Conservation (phyloP, 768 basidiomycete genomes). For the Porphyrellus cyaneotinctus region DNA sequence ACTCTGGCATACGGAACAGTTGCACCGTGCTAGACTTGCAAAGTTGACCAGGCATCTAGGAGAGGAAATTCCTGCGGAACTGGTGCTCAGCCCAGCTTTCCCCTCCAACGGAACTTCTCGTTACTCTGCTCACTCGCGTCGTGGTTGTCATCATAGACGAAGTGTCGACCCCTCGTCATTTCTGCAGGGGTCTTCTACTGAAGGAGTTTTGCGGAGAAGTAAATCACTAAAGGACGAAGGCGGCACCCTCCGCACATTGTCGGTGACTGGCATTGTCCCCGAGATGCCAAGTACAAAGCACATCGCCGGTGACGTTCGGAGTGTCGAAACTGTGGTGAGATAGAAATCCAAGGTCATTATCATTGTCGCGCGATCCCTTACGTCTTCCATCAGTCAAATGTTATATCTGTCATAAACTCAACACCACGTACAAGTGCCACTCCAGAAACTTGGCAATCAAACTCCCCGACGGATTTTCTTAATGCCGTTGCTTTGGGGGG, state of each 20-base stretch:
- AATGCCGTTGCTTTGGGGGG: background rate
- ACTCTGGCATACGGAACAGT: conserved; percentile 18
- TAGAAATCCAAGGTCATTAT: background rate
- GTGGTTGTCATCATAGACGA: conserved; percentile 8
- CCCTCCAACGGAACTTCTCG: background rate
- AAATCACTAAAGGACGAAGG: conserved; percentile 25
- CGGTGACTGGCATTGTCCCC: background rate
- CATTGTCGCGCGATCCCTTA: conserved; percentile 1
- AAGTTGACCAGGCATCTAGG: conserved; percentile 38
- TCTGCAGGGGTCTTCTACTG: background rate
- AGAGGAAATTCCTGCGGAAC: conserved; percentile 36
- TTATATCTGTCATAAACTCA: background rate
- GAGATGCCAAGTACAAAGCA: background rate
- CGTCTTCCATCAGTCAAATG: background rate
- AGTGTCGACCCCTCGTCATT: conserved; percentile 16
- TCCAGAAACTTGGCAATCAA: background rate
- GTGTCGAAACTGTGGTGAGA: conserved; percentile 7
- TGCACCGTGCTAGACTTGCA: conserved; percentile 31
- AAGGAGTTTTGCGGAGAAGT: conserved; percentile 24
- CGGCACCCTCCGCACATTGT: background rate
- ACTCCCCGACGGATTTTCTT: background rate
- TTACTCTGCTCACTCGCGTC: background rate
- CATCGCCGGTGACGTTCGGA: background rate
- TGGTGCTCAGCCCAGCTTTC: conserved; percentile 20
- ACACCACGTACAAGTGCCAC: background rate